Percentiles rank a stretch among this genome's conserved stretches.
Conservation (phyloP, 768 basidiomycete genomes). For the Termitomyces sp. region DNA sequence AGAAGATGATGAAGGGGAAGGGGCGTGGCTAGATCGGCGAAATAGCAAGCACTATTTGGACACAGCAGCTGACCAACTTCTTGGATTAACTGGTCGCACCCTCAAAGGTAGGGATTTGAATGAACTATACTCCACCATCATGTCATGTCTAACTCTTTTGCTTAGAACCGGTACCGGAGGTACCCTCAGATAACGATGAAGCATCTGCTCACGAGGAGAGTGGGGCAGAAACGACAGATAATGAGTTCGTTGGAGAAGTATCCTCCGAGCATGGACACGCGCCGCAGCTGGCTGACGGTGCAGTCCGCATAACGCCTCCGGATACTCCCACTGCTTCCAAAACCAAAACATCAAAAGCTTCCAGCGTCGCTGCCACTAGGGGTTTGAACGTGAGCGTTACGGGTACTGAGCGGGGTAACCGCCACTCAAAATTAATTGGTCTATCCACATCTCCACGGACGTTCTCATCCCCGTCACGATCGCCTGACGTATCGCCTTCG, state of each 20-base stretch:
- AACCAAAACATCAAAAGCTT: conserved; percentile 47
- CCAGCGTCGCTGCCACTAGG: conserved; percentile 58
- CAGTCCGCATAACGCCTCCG: conserved; percentile 33
- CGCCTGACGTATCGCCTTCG: conserved; percentile 20
- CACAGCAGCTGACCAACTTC: conserved; percentile 76
- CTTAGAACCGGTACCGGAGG: conserved; percentile 52
- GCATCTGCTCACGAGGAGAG: conserved; percentile 69
- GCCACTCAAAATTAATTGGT: conserved; percentile 62
- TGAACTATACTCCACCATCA: conserved; percentile 7
- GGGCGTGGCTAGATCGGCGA: conserved; percentile 50
- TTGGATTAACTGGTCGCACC: conserved; percentile 71
- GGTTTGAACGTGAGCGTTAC: conserved; percentile 66
- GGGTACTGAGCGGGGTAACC: conserved; percentile 50
- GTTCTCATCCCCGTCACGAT: conserved; percentile 31
- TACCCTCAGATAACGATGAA: conserved; percentile 68
- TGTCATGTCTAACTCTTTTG: conserved; percentile 14
- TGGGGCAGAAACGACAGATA: conserved; percentile 68
- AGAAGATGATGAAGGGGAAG: conserved; percentile 19
- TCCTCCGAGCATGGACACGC: conserved; percentile 40
- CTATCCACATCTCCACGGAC: conserved; percentile 53
- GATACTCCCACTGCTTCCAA: conserved; percentile 38
- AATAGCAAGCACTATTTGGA: conserved; percentile 86
- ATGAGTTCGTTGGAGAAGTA: conserved; percentile 47
- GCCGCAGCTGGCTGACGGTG: conserved; percentile 18
- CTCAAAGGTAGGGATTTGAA: conserved; percentile 47